These are phyloP conservation scores for Botrytis galanthina DNA, from an alignment of 2,329 filamentous ascomycete species.

Conservation along the genomic window DNA sequence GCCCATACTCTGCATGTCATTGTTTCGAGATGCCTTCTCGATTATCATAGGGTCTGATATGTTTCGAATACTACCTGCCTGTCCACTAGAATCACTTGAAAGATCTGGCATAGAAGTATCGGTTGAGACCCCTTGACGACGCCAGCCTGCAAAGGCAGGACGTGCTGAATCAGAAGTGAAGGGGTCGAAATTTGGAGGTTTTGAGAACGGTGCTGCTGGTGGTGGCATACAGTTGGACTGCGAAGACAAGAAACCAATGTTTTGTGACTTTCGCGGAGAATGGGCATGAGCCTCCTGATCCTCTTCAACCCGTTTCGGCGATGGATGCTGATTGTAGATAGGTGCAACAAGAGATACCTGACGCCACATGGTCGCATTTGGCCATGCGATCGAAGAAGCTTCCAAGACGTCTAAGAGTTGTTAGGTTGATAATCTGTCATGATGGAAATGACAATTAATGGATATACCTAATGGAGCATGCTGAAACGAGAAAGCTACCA, in stretches of 20 bases:
- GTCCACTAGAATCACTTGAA: constrained; percentile 30
- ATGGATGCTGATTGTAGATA: constrained; percentile 31
- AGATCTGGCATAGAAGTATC: constrained; percentile 51
- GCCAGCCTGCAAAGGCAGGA: constrained; percentile 31
- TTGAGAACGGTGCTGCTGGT: constrained; percentile 30
- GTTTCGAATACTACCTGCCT: constrained; percentile 40
- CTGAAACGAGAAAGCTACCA: constrained; percentile 79
- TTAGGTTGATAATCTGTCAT: constrained; percentile 1
- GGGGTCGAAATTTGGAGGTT: constrained; percentile 41
- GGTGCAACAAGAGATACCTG: constrained; percentile 44
- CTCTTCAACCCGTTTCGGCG: constrained; percentile 44
- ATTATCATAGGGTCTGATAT: constrained; percentile 35
- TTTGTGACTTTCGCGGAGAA: constrained; percentile 49
- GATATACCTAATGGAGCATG: constrained; percentile 72
- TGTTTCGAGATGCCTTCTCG: constrained; percentile 27
- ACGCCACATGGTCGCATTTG: constrained; percentile 68
- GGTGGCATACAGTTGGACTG: constrained; percentile 20
- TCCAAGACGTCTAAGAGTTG: constrained; percentile 64
- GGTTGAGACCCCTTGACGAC: constrained; percentile 41
- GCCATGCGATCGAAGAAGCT: constrained; percentile 73
- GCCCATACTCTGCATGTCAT: constrained; percentile 31
- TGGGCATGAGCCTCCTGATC: constrained; percentile 59
- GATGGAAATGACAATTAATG: not conserved
- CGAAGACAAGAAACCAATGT: constrained; percentile 29
- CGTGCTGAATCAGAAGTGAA: constrained; percentile 40